Percentiles rank a stretch among this genome's conserved stretches.
phyloP scores from a whole-genome alignment of 352 stramenopile genomes.

The Phytophthora sansomeana region DNA sequence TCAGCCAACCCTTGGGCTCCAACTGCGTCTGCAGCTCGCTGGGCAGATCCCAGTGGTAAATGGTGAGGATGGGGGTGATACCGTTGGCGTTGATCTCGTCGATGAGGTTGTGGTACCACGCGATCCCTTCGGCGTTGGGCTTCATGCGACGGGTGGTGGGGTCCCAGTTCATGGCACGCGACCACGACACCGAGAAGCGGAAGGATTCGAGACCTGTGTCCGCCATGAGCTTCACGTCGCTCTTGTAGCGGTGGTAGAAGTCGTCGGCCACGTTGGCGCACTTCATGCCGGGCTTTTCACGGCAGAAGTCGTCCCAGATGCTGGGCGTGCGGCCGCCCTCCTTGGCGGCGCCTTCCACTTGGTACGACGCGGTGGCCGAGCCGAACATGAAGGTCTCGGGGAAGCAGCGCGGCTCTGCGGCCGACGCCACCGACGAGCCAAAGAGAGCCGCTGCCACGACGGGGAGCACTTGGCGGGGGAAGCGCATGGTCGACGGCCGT shows the following conservation, averaged over 20 bases:
- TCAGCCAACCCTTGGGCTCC: slow-evolving; percentile 54
- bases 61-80: slow-evolving; percentile 91
- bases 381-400: slow-evolving; percentile 81
- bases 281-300: slow-evolving; percentile 64
- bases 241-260: slow-evolving; percentile 91
- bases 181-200: slow-evolving; percentile 93
- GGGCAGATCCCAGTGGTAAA: slow-evolving; percentile 97
- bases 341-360: slow-evolving; percentile 91
- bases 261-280: slow-evolving; percentile 92
- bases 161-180: slow-evolving; percentile 87
- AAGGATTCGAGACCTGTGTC: slow-evolving; percentile 91
- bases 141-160: slow-evolving; percentile 44
- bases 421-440: slow-evolving; percentile 5
- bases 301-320: too few relatives aligned
- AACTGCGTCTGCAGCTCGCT: slow-evolving; percentile 80
- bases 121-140: slow-evolving; percentile 86
- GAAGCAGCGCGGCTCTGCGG: slow-evolving; percentile 43
- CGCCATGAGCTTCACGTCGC: slow-evolving; percentile 94
- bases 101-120: slow-evolving; percentile 93
- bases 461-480: slow-evolving; percentile 30
- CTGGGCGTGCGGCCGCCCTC: too few relatives aligned
- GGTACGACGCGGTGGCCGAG: slow-evolving; percentile 86
- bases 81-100: slow-evolving; percentile 70
- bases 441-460: slow-evolving; percentile 7
- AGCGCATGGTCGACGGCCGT: slow-evolving; percentile 16